Conservation (phyloP, 768 basidiomycete genomes). For the Cyathus striatus region DNA sequence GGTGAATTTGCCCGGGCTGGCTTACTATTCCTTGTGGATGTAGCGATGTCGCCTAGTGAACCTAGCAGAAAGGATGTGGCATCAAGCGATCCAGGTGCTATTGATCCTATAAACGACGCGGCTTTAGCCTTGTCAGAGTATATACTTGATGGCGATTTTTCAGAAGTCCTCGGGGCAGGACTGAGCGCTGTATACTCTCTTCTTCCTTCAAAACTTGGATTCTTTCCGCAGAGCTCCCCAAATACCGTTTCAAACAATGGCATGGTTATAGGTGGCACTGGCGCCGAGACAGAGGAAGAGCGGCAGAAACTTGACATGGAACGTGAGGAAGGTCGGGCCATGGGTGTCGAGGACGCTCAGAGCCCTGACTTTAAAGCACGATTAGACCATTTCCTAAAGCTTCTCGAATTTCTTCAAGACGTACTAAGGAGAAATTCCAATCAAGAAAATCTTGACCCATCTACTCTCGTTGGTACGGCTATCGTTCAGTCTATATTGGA, state of each 20-base stretch:
- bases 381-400: slow-evolving; percentile 84
- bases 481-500: slow-evolving; percentile 82
- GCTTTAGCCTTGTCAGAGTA: slow-evolving; percentile 88
- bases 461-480: slow-evolving; percentile 67
- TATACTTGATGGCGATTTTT: slow-evolving; percentile 95
- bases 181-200: slow-evolving; percentile 90
- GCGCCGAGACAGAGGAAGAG: slow-evolving; percentile 49
- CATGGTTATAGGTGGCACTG: slow-evolving; percentile 72
- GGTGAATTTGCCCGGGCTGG: slow-evolving; percentile 93
- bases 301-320: slow-evolving; percentile 43
- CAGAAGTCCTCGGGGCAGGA: slow-evolving; percentile 94
- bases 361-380: slow-evolving; percentile 72
- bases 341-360: slow-evolving; percentile 75
- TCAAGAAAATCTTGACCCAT: slow-evolving; percentile 48
- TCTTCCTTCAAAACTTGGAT: slow-evolving; percentile 80
- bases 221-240: slow-evolving; percentile 41
- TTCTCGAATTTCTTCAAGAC: slow-evolving; percentile 90
- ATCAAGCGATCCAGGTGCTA: slow-evolving; percentile 18
- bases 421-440: slow-evolving; percentile 65
- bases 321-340: slow-evolving; percentile 45
- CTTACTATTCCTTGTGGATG: slow-evolving; percentile 90
- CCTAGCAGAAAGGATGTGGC: slow-evolving; percentile 24
- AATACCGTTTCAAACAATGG: slow-evolving; percentile 37
- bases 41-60: slow-evolving; percentile 84
- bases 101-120: slow-evolving; percentile 79